These are phyloP conservation scores for Pelargonium exstipulatum DNA, from an alignment of 441 rosid species.

Conservation along the genomic window DNA sequence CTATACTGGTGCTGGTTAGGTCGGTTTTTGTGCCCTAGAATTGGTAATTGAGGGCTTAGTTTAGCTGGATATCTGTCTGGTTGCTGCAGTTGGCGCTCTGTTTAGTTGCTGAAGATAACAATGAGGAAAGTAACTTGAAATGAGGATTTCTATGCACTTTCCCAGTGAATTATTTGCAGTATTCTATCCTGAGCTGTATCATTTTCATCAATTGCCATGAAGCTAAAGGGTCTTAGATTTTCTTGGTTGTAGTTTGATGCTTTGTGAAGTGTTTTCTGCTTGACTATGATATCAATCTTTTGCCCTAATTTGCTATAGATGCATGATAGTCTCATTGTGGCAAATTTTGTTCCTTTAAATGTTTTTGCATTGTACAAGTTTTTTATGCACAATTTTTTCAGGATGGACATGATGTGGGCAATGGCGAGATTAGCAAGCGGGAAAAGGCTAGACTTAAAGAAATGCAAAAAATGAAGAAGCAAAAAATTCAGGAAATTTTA, in stretches of 20 bases:
- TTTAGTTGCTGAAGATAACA: neutral
- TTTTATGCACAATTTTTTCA: constrained; percentile 19
- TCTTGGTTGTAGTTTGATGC: neutral
- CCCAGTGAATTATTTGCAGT: too few relatives aligned
- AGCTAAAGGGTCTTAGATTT: neutral
- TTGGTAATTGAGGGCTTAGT: neutral
- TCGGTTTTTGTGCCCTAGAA: neutral
- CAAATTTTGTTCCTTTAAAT: too few relatives aligned
- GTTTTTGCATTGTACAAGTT: neutral
- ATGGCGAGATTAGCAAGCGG: constrained; percentile 60
- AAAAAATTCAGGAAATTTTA: constrained; percentile 86
- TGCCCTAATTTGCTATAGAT: too few relatives aligned
- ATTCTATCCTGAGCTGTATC: neutral
- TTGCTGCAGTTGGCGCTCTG: neutral
- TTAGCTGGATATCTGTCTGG: neutral
- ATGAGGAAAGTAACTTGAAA: neutral
- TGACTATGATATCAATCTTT: too few relatives aligned
- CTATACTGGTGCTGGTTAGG: neutral
- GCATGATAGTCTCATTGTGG: neutral
- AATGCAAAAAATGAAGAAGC: constrained; percentile 81
- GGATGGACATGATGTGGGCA: constrained; percentile 44
- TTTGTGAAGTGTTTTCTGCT: neutral
- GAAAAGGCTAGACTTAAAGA: constrained; percentile 82
- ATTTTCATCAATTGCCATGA: neutral
- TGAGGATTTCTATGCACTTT: neutral